These are phyloP conservation scores for Penicillium thymicola DNA, from an alignment of 2,329 filamentous ascomycete genomes.

Conservation along the genomic window DNA sequence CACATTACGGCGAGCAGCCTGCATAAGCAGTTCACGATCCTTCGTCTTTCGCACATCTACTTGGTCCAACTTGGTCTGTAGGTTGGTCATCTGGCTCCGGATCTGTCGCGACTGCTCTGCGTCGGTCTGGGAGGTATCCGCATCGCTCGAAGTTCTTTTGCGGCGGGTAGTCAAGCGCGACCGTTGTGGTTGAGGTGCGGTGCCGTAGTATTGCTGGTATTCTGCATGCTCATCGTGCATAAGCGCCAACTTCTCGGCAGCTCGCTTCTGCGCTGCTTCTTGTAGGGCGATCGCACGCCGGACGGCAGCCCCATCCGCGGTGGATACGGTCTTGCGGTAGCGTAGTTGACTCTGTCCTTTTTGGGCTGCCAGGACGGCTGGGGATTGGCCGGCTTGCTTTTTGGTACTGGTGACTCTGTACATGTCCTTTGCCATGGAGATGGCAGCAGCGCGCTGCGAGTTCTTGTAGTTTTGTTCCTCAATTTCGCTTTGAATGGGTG, in stretches of 20 bases:
- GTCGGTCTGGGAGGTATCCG: constrained; percentile 58
- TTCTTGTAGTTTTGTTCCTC: constrained; percentile 72
- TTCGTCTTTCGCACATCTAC: constrained; percentile 52
- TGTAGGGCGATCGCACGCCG: constrained; percentile 57
- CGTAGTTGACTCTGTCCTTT: constrained; percentile 34
- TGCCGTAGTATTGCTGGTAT: constrained; percentile 75
- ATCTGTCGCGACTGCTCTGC: constrained; percentile 69
- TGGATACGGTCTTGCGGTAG: constrained; percentile 31
- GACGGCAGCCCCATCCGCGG: constrained; percentile 22
- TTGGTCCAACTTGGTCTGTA: constrained; percentile 61
- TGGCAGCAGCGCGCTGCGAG: constrained; percentile 73
- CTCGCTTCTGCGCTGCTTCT: constrained; percentile 81
- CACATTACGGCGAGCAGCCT: constrained; percentile 82
- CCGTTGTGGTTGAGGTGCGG: constrained; percentile 44
- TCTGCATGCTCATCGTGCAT: constrained; percentile 69
- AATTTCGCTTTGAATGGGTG: constrained; percentile 67
- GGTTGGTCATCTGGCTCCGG: constrained; percentile 72
- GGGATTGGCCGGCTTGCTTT: constrained; percentile 14
- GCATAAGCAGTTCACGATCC: constrained; percentile 72
- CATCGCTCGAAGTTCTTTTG: constrained; percentile 66
- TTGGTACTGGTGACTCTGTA: constrained; percentile 59
- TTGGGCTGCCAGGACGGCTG: constrained; percentile 31
- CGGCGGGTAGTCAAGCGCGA: constrained; percentile 56
- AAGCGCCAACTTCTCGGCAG: constrained; percentile 76
- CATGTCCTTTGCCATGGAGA: constrained; percentile 88